Conservation (phyloP, 2,329 filamentous ascomycete species). For the Aspergillus sergii region DNA sequence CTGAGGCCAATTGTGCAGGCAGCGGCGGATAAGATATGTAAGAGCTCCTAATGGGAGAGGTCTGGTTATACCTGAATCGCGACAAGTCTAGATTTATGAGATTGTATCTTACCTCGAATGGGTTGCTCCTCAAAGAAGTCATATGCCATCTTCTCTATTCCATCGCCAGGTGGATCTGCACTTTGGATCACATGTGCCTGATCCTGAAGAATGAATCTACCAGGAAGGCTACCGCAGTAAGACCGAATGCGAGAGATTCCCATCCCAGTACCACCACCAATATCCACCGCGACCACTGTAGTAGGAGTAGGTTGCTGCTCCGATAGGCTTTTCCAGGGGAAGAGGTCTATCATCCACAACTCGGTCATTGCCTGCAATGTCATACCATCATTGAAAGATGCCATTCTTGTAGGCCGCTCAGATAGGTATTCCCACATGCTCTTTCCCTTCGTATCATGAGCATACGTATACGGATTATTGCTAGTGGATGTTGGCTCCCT, state of each 20-base stretch:
- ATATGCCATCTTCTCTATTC: background rate
- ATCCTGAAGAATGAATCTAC: background rate
- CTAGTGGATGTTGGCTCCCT: background rate
- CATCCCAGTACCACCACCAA: background rate
- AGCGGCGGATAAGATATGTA: background rate
- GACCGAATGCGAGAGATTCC: background rate
- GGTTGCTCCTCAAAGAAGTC: conserved; percentile 24
- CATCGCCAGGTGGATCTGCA: background rate
- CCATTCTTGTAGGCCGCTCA: background rate
- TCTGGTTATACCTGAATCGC: background rate
- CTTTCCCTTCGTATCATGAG: background rate
- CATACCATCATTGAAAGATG: background rate
- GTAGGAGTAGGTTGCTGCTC: too few species aligned
- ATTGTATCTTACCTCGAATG: conserved; percentile 39
- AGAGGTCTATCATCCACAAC: background rate
- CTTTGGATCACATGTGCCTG: background rate
- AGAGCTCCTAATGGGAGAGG: background rate
- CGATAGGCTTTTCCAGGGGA: background rate
- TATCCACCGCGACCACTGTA: background rate
- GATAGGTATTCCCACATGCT: background rate
- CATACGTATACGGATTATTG: background rate
- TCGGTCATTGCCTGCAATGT: background rate
- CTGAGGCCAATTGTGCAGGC: background rate
- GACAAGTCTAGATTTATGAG: accelerated
- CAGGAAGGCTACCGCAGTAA: background rate